phyloP scores from a whole-genome alignment of 1,284 basidiomycete genomes.

The Sutorius eximius region DNA sequence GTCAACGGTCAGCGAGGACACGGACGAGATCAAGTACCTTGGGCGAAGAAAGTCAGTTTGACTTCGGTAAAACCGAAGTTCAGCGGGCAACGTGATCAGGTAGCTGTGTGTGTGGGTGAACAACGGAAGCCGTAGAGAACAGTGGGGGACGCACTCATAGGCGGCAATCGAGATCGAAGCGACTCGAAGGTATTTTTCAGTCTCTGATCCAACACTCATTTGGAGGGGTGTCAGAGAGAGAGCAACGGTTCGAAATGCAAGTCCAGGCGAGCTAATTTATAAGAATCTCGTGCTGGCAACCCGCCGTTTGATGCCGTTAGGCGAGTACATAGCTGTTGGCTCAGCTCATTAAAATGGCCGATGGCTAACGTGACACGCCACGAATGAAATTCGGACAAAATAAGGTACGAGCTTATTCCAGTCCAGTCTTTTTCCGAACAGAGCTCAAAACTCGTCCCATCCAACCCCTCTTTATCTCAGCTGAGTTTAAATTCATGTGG shows the following conservation, averaged over 20 bases:
- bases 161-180: slow-evolving; percentile 20
- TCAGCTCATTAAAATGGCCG: not conserved
- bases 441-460: too few relatives aligned
- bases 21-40: slow-evolving; percentile 21
- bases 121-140: not conserved
- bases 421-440: too few relatives aligned
- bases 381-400: not conserved
- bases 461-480: not conserved
- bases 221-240: not conserved
- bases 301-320: slow-evolving; percentile 21
- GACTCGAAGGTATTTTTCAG: slow-evolving; percentile 34
- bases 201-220: slow-evolving; percentile 25
- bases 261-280: slow-evolving; percentile 14
- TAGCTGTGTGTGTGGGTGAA: slow-evolving; percentile 31
- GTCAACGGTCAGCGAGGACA: not conserved
- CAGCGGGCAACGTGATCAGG: slow-evolving; percentile 42
- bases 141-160: too few relatives aligned
- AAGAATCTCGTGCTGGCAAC: not conserved
- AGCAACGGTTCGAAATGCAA: not conserved
- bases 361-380: not conserved
- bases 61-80: slow-evolving; percentile 41
- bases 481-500: not conserved
- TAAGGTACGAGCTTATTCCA: not conserved
- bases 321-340: not conserved
- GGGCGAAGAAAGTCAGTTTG: slow-evolving; percentile 32